Conservation (phyloP, 148 eudicot species). For the Beta vulgaris region DNA sequence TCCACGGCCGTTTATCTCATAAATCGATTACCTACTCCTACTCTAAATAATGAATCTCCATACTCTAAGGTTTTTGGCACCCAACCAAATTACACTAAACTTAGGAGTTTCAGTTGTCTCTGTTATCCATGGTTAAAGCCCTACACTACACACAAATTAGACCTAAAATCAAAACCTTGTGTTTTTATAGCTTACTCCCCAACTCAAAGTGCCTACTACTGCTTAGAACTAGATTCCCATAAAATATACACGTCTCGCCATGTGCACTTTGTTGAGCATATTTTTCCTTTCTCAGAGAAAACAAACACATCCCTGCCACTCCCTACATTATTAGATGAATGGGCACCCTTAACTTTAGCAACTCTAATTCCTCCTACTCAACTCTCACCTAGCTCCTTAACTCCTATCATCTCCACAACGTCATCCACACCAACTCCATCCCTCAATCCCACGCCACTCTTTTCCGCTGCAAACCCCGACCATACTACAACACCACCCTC, state of each 20-base stretch:
- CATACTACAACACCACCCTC: neutral
- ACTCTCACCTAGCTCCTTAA: too few species aligned
- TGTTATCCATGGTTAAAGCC: constrained; percentile 6
- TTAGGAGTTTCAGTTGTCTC: neutral
- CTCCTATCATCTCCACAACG: too few species aligned
- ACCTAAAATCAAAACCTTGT: neutral
- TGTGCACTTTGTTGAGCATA: constrained; percentile 1
- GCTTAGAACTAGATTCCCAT: neutral
- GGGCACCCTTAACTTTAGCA: neutral
- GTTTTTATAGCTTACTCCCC: too few species aligned
- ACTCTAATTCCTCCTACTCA: neutral
- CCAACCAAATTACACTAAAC: neutral
- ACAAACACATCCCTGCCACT: neutral
- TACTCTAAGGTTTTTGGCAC: neutral
- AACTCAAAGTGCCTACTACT: too few species aligned
- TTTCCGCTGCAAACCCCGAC: too few species aligned
- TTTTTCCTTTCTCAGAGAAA: neutral
- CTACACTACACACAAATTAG: neutral
- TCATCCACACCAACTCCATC: too few species aligned
- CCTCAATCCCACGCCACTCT: too few species aligned
- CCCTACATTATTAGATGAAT: neutral
- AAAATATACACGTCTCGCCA: constrained; percentile 1
- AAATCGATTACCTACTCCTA: too few species aligned
- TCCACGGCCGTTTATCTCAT: neutral
- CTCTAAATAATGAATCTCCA: too few species aligned